phyloP scores from a whole-genome alignment of 345 rosid species.

The Moricandia moricandioides region DNA sequence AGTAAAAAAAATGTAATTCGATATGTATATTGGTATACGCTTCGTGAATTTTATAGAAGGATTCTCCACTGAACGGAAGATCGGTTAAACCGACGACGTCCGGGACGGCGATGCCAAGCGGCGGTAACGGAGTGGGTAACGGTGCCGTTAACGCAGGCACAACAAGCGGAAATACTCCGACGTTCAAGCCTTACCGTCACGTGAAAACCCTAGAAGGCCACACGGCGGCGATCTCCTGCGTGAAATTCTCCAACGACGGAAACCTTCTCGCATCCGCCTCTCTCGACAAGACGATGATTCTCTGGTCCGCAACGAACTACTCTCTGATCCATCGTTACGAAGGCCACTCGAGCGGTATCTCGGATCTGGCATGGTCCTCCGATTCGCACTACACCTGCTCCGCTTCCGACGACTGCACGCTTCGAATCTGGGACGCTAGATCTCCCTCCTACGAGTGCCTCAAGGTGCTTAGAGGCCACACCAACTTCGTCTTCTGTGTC shows the following conservation, averaged over 20 bases:
- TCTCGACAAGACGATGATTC: slow-evolving; percentile 73
- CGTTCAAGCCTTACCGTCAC: slow-evolving; percentile 62
- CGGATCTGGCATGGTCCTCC: slow-evolving; percentile 93
- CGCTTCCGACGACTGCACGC: slow-evolving; percentile 85
- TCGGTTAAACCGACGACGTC: slow-evolving; percentile 14
- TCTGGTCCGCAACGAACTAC: slow-evolving; percentile 66
- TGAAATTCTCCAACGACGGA: slow-evolving; percentile 88
- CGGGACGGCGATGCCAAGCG: slow-evolving; percentile 33
- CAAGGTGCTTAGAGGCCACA: slow-evolving; percentile 76
- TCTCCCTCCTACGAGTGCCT: slow-evolving; percentile 83
- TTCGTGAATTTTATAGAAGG: neutral
- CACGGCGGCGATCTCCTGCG: slow-evolving; percentile 75
- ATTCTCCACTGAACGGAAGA: neutral
- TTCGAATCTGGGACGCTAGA: slow-evolving; percentile 95
- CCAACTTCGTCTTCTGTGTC: slow-evolving; percentile 79
- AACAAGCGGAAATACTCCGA: slow-evolving; percentile 26
- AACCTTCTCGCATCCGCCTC: slow-evolving; percentile 83
- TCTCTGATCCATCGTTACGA: slow-evolving; percentile 58
- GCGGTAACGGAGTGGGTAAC: slow-evolving; percentile 33
- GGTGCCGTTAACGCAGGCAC: slow-evolving; percentile 15
- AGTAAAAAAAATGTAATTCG: no score
- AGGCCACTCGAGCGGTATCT: slow-evolving; percentile 79
- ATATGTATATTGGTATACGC: neutral
- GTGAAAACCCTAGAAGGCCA: slow-evolving; percentile 63
- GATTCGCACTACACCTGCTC: slow-evolving; percentile 96